These are phyloP conservation scores for Chamaecyparis obtusa DNA, from an alignment of 75 land plant species.

Conservation along the genomic window DNA sequence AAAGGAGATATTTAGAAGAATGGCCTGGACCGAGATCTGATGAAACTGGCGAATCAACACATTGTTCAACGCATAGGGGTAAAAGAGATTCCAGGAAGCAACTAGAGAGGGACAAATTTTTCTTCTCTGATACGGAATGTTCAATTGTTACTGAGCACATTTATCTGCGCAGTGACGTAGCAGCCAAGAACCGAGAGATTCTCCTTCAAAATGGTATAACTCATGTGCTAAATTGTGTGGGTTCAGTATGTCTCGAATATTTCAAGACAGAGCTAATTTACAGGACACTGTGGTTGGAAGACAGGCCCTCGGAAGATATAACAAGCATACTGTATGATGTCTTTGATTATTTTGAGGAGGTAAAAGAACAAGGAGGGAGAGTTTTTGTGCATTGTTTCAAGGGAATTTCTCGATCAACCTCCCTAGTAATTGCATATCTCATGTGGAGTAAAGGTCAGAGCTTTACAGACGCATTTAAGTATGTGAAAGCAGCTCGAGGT, in stretches of 20 bases:
- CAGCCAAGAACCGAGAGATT: conserved; percentile 32
- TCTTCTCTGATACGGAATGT: conserved; percentile 31
- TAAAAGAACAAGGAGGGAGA: conserved; percentile 27
- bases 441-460: conserved; percentile 42
- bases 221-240: conserved; percentile 59
- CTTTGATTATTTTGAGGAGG: conserved; percentile 59
- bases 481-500: conserved; percentile 36
- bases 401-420: conserved; percentile 49
- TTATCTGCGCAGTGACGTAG: conserved; percentile 47
- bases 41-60: conserved; percentile 13
- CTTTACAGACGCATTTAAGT: conserved; percentile 50
- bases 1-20: conserved; percentile 19
- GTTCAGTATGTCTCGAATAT: conserved; percentile 53
- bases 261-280: conserved; percentile 36
- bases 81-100: conserved; percentile 1
- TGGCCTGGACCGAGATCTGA: conserved; percentile 16
- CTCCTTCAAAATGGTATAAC: conserved; percentile 46
- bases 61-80: conserved; percentile 20
- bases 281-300: conserved; percentile 60
- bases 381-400: conserved; percentile 55
- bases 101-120: conserved; percentile 21
- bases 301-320: conserved; percentile 53
- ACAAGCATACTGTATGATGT: conserved; percentile 49
- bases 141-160: conserved; percentile 45
- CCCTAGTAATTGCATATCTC: conserved; percentile 57